A percentile compares a stretch with the other conserved stretches of the same genome.
Evolutionary conservation across 192 early-diverging fungal genomes (phyloP).

Genomic region (Coemansia sp.): DNA sequence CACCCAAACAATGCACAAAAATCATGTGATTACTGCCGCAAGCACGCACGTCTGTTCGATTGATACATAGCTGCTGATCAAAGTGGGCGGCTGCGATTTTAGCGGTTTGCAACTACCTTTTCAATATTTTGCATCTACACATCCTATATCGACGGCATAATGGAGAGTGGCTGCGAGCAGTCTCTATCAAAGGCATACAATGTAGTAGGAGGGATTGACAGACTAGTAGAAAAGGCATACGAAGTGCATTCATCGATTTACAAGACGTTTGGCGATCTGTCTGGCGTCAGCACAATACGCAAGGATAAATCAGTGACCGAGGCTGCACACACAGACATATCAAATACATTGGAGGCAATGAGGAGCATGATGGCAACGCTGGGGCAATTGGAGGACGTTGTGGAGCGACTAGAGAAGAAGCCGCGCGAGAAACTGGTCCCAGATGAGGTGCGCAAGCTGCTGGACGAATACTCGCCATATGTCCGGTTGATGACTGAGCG

Average conservation of each 20-base stretch:
- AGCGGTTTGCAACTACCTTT: no score
- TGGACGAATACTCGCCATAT: slow-evolving; percentile 36
- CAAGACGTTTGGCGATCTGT: slow-evolving; percentile 49
- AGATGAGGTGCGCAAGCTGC: slow-evolving; percentile 28
- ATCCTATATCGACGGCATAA: no score
- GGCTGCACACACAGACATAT: slow-evolving; percentile 44
- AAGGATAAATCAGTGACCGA: slow-evolving; percentile 50
- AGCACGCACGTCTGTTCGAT: no score
- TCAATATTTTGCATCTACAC: no score
- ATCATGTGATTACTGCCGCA: no score
- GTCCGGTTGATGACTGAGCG: slow-evolving; percentile 47
- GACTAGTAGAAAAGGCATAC: slow-evolving; percentile 49
- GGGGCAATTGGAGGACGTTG: slow-evolving; percentile 22
- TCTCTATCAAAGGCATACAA: slow-evolving; percentile 30
- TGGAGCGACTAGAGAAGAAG: slow-evolving; percentile 41
- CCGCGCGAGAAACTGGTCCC: slow-evolving; percentile 48
- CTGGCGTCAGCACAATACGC: slow-evolving; percentile 47
- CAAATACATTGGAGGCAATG: slow-evolving; percentile 38
- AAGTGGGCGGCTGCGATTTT: no score
- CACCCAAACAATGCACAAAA: no score
- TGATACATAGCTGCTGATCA: no score
- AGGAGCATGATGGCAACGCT: slow-evolving; percentile 39
- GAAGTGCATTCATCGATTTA: slow-evolving; percentile 47
- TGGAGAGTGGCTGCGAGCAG: slow-evolving; percentile 15
- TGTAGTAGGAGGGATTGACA: slow-evolving; percentile 25